Percentiles rank a stretch among this genome's conserved stretches.
phyloP scores from a whole-genome alignment of 1,139 yeast genomes.

The Suhomyces bribrorum region DNA sequence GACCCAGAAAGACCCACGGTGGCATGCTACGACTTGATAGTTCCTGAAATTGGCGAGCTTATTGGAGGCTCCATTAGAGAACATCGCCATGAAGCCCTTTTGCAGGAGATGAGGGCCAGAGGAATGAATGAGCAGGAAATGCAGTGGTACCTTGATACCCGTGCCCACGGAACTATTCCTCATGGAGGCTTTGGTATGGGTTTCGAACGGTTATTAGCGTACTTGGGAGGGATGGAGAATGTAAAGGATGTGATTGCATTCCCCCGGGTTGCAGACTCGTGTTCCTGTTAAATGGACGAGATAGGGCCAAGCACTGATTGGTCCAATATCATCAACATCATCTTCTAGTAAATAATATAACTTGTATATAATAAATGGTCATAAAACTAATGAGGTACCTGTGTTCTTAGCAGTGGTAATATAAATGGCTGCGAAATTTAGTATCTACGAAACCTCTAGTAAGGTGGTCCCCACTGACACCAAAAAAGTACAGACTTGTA shows the following conservation, averaged over 20 bases:
- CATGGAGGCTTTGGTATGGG: constrained; percentile 99
- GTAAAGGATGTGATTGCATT: constrained; percentile 86
- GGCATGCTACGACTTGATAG: constrained; percentile 83
- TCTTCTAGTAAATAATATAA: no score
- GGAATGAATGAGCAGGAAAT: constrained; percentile 61
- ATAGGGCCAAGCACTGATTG: no score
- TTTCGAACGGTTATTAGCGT: constrained; percentile 79
- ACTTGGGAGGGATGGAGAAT: constrained; percentile 70
- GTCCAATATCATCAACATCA: no score
- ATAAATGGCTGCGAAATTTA: no score
- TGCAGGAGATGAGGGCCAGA: constrained; percentile 50
- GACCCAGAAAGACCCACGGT: constrained; percentile 57
- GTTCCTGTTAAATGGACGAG: constrained; percentile 41
- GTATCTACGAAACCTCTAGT: no score
- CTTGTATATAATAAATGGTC: no score
- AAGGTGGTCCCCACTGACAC: no score
- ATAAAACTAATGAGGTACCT: no score
- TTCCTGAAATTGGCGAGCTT: constrained; percentile 95
- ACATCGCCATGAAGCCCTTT: constrained; percentile 53
- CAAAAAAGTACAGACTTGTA: no score
- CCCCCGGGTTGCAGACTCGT: constrained; percentile 50
- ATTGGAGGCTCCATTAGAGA: constrained; percentile 95
- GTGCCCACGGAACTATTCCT: constrained; percentile 80
- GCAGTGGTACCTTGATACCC: constrained; percentile 76
- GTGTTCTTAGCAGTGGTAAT: no score